Evolutionary conservation across 192 early-diverging fungal genomes (phyloP), one percentile per base, ranked within the genome.

Genomic region (Podila horticola): DNA sequence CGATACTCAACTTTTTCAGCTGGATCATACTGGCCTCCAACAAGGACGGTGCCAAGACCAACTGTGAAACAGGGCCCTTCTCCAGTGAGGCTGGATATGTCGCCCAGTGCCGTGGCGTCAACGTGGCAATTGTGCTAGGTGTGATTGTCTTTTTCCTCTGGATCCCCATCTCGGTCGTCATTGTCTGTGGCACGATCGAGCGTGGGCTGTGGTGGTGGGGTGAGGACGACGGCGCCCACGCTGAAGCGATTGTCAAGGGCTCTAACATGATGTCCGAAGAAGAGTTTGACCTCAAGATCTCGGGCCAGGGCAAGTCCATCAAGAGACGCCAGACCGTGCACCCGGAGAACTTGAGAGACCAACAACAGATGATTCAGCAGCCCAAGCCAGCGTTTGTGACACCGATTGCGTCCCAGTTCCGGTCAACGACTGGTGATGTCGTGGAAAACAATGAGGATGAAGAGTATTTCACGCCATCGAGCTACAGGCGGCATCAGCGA

Each of bases 161-260:
- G 76, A 73, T 81, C 45, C 76, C 76, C 36, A 81, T 81, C 50
- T 63, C 76, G 26, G 51, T 81, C 2, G 76, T 81, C 55, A 81
- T 81, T 73, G 71, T 81, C 58, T 81, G 76, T 41, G 76, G 76
- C 10, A 81, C 76, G 19, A 69, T 81, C 31, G 76, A 81, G 29
- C 76, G 76, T 64, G 76, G 76, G 29, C 38, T 81, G 31, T 81
- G 76, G 76, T 81, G 76, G 76, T 81, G 76, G 76, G 76, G 76
- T 10, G 76, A 81, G 61, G 76, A 81, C 33, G 76, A 81, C 31
- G 76, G 76, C 62, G 76, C 76, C 8, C 71, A 81, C 13, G 52
- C 22, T 1, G 71, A 72, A 19, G 34, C 70, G 29, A 65, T 64
- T 28, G 62, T 69, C 20, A 61, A 66, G 50, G 76, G 76, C 17